Evolutionary conservation across 2,329 filamentous ascomycete genomes (phyloP).

Genomic region (Scedosporium dehoogii): DNA sequence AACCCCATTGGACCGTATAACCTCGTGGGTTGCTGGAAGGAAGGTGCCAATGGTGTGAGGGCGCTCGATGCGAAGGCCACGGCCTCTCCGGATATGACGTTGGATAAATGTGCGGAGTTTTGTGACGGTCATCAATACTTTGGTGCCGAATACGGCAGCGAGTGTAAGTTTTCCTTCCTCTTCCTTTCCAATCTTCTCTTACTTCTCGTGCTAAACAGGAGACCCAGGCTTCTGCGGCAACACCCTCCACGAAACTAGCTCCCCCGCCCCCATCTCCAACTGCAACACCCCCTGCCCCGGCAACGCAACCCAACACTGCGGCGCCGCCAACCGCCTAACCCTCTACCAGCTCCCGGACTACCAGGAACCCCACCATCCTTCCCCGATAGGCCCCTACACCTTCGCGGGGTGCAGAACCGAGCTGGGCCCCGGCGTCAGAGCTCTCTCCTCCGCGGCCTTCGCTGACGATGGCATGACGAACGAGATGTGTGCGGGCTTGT

Average conservation of each 20-base stretch:
- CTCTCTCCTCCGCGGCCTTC: constrained; percentile 19
- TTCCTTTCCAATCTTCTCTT: neutral
- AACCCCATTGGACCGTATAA: constrained; percentile 23
- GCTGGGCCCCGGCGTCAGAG: constrained; percentile 16
- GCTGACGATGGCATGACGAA: constrained; percentile 23
- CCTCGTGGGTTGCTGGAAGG: constrained; percentile 30
- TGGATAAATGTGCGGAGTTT: constrained; percentile 26
- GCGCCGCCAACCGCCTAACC: constrained; percentile 21
- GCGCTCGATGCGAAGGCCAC: constrained; percentile 21
- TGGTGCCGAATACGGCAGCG: constrained; percentile 11
- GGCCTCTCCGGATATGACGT: constrained; percentile 20
- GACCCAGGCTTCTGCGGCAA: constrained; percentile 24
- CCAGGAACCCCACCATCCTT: constrained; percentile 7
- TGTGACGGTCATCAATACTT: constrained; percentile 31
- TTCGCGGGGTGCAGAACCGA: constrained; percentile 23
- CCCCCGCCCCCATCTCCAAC: constrained; percentile 18
- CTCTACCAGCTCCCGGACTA: constrained; percentile 19
- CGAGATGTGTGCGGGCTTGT: constrained; percentile 21
- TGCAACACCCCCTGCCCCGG: constrained; percentile 25
- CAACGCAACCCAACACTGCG: constrained; percentile 22
- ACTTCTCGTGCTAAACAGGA: constrained; percentile 10
- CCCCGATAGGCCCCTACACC: neutral
- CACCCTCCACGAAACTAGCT: constrained; percentile 17
- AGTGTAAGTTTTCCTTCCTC: constrained; percentile 10
- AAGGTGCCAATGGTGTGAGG: constrained; percentile 21